Percentiles rank a stretch among this genome's conserved stretches.
Evolutionary conservation across 2,329 filamentous ascomycete species (phyloP).

Genomic region (Dactylellina haptotyla): DNA sequence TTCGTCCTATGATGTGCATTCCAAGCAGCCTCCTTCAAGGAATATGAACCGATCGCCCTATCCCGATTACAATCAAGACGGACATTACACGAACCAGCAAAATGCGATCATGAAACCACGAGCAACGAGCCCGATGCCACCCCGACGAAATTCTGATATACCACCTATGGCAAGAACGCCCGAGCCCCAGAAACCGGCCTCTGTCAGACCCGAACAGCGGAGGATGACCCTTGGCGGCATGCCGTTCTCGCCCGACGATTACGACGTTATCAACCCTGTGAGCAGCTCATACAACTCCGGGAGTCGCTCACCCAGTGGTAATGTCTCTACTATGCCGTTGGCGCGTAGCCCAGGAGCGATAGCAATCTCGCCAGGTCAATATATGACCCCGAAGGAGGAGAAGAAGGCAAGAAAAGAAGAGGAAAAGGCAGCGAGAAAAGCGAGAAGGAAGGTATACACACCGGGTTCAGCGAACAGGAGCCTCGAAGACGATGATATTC

Average conservation of each 20-base stretch:
- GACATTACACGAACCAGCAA: not conserved
- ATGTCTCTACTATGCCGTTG: slow-evolving; percentile 45
- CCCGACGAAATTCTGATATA: slow-evolving; percentile 39
- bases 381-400: slow-evolving; percentile 51
- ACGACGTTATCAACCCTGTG: slow-evolving; percentile 58
- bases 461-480: slow-evolving; percentile 56
- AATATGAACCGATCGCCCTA: slow-evolving; percentile 35
- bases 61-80: slow-evolving; percentile 19
- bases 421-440: slow-evolving; percentile 54
- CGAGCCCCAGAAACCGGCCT: slow-evolving; percentile 25
- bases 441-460: slow-evolving; percentile 54
- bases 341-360: slow-evolving; percentile 40
- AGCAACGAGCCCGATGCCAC: slow-evolving; percentile 48
- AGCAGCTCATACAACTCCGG: slow-evolving; percentile 12
- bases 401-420: slow-evolving; percentile 44
- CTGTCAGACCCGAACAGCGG: slow-evolving; percentile 28
- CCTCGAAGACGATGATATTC: slow-evolving; percentile 56
- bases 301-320: slow-evolving; percentile 45
- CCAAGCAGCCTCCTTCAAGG: slow-evolving; percentile 26
- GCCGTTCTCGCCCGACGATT: slow-evolving; percentile 58
- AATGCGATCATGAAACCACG: slow-evolving; percentile 29
- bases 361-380: slow-evolving; percentile 45
- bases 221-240: slow-evolving; percentile 55
- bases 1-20: slow-evolving; percentile 32
- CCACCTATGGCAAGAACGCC: slow-evolving; percentile 32